Base-by-base conservation (phyloP, 2,329 filamentous ascomycete species). In the Moelleriella libera region DNA sequence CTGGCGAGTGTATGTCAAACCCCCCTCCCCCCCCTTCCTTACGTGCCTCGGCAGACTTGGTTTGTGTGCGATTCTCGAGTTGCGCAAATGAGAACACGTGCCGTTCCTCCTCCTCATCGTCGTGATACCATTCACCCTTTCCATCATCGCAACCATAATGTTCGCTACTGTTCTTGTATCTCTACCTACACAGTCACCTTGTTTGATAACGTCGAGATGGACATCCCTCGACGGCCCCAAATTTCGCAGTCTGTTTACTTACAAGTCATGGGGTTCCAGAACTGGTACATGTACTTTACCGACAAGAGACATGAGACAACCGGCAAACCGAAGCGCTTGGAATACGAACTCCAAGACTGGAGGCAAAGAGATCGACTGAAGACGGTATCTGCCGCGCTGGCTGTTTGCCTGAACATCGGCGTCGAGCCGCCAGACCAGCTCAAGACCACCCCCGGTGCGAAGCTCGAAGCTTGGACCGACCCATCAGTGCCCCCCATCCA, bases 271-370 rank as follows among this genome's bases (percentile, higher is more conserved):
- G 30, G 30, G 10, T 45, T 41, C 30, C 65, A 95, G 85, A 94
- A 88, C 55, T 98, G 94, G 80, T 97, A 95, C 71, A 97, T 97
- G 90, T 98, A 98, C 68, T 98, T 86, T 65, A 96, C 90, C 53
- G 92, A 98, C 66, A 97, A 97, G 66, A 83, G 90, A 47, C 92
- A 98, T 66, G 92, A 97, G 63, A 92, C 88, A 28, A 90, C 88
- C 37, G 92, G 88, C 28, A 88, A 89, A 55, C 87, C 88, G 12
- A 87, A 88, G 60, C 75, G 79, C 46, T 75, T 73, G 14, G 64
- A 68, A 30, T 78, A 77, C 54, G 72, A 80, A 52, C 69, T 94
- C 5, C 85, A 94, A 61, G 92, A 97, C 63, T 98, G 92, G 92
- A 84, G 92, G 49, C 96, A 97, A 85, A 83, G 88, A 55, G 92